Base-by-base conservation (phyloP, 768 basidiomycete genomes). In the Rhodotorula kratochvilovae region DNA sequence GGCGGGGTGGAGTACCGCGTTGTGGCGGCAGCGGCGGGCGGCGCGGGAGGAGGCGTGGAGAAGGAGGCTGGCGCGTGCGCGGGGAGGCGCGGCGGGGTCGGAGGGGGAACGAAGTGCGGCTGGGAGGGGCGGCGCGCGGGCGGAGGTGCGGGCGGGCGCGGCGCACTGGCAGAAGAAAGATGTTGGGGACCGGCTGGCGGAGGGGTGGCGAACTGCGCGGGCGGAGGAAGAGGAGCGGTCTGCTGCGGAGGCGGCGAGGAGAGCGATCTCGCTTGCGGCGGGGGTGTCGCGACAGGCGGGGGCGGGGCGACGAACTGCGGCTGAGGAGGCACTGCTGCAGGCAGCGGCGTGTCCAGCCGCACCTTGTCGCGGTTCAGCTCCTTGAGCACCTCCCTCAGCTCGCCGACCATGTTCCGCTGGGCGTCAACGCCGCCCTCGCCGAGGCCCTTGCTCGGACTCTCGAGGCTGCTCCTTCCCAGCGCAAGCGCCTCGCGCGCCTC, bases 361-460 rank as follows among this genome's bases (percentile, higher is more conserved):
- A n/a, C 43, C 62, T 57, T 53, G 58, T 70, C 29, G n/a, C 70
- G 29, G 55, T 61, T 39, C 48, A 56, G 16, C 63, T 65, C 70
- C 39, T 55, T 42, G 31, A 73, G 33, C 27, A 73, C 72, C 35
- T 69, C 59, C 50, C 61, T 61, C 66, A 74, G 25, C 46, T 74
- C 73, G 29, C 57, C 68, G 12, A 74, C 73, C 68, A 74, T 70
- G 29, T 43, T 66, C 60, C 43, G 36, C 51, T 71, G 70, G 25
- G 19, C 31, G 13, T 48, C 48, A 5, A 36, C 25, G 1, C 61
- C 70, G n/a, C 60, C 45, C 43, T 27, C 17, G 2, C 45, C 25
- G 3, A 12, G 1, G 27, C 19, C 63, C 50, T 64, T 53, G 27
- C 5, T 12, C 54, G 33, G 45, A 21, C 35, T 58, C 35, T 33